Evolutionary conservation across 768 basidiomycete species (phyloP), one percentile per base, ranked within the genome.

Genomic region (Boletus pseudo-olivaceus): DNA sequence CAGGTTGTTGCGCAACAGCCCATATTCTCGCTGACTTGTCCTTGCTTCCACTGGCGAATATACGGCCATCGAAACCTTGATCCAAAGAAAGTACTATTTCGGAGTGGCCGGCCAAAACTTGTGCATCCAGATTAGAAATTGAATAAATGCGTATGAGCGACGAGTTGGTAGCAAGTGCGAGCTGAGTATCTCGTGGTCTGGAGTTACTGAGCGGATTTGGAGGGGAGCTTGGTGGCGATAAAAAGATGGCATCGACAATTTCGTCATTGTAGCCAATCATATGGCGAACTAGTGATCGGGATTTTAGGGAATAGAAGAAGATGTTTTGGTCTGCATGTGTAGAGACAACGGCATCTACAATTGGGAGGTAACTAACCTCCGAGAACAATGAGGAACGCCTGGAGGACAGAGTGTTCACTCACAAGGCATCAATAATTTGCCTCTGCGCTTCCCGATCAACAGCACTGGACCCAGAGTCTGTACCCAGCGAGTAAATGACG

Each of bases 231-330:
- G 63, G n/a, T 32, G 78, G 66, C 42, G 81, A 82, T 54, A 99
- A 78, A 73, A 94, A 92, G 27, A 81, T 77, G 5, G 86, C 82
- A 63, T 98, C 97, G 47, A 98, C 88, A 60, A 98, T 94, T 71
- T 98, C 96, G 71, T 99, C 97, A 69, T 98, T 98, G 78, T 88
- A 99, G 0, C 97, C 97, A 62, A 98, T 85, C 60, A 98, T 73
- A 62, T 98, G 96, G 17, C 90, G 87, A 2, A 78, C 75, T 26
- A 90, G 73, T 9, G 79, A 74, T 32, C 78, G 79, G 1, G 82
- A 82, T n/a, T 77, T 69, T 8, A 96, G 74, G 2, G 91, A 93
- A 70, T 94, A 85, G 73, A 93, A 93, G 44, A 94, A 78, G 61
- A 99, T 95, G 61, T 98, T 99, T 72, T 98, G 97, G 70, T 99